phyloP scores from a whole-genome alignment of 148 eudicot genomes.

The Rhododendron ferrugineum region DNA sequence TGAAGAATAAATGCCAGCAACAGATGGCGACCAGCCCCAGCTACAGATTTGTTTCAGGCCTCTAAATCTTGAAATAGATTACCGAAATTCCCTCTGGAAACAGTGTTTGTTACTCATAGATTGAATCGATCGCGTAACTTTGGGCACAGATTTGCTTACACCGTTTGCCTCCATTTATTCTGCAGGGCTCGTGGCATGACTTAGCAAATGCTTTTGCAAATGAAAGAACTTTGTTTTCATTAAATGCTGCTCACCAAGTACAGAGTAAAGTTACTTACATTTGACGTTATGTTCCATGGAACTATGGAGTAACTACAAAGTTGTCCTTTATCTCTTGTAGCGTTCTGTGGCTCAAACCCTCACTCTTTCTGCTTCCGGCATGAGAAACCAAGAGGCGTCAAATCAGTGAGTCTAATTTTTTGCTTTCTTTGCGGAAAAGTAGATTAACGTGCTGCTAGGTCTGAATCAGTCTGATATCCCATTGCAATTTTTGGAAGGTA shows the following conservation, averaged over 20 bases:
- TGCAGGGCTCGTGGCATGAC: slow-evolving; percentile 88
- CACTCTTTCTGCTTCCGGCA: slow-evolving; percentile 70
- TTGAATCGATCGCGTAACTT: not conserved
- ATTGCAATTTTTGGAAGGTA: slow-evolving; percentile 39
- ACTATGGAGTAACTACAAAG: not conserved
- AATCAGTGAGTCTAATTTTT: slow-evolving; percentile 58
- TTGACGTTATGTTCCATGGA: not conserved
- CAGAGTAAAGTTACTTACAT: slow-evolving; percentile 11
- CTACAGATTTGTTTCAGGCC: not conserved
- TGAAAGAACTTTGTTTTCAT: slow-evolving; percentile 52
- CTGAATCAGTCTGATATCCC: slow-evolving; percentile 4
- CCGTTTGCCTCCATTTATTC: slow-evolving; percentile 12
- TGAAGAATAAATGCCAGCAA: not conserved
- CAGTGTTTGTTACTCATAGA: not conserved
- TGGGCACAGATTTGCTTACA: not conserved
- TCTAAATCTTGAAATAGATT: not conserved
- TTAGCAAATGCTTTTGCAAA: slow-evolving; percentile 67
- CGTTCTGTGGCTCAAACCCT: slow-evolving; percentile 87
- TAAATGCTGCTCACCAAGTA: slow-evolving; percentile 82
- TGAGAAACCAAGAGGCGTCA: slow-evolving; percentile 51
- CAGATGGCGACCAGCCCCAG: not conserved
- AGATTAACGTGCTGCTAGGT: not conserved
- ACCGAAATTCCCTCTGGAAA: not conserved
- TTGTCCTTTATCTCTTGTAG: slow-evolving; percentile 33
- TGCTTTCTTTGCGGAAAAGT: not conserved